A percentile compares a stretch with the other conserved stretches of the same genome.
phyloP scores from a whole-genome alignment of 75 land plant species.

The Adiantum capillusveneris region DNA sequence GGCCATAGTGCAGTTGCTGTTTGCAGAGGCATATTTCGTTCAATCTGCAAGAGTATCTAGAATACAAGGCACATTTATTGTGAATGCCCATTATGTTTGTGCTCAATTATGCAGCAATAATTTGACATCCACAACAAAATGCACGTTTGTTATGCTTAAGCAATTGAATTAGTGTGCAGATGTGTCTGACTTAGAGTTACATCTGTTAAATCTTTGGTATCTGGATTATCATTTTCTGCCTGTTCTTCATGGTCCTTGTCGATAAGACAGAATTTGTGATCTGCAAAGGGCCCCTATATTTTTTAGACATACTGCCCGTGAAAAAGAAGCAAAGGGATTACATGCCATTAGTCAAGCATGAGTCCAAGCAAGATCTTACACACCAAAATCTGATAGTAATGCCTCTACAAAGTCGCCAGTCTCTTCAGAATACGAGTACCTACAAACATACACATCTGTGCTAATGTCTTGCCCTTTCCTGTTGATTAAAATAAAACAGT shows the following conservation, averaged over 20 bases:
- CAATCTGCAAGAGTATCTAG: not conserved
- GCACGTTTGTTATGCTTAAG: no score
- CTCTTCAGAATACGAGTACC: constrained; percentile 5
- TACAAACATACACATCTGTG: not conserved
- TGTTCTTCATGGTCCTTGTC: no score
- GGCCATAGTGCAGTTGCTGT: not conserved
- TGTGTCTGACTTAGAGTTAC: no score
- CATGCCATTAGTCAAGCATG: not conserved
- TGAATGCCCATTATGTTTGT: no score
- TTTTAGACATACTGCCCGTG: not conserved
- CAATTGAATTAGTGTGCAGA: no score
- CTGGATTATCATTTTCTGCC: no score
- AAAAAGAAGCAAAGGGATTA: not conserved
- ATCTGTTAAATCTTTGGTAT: no score
- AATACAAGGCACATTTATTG: no score
- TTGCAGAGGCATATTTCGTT: not conserved
- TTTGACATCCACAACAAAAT: no score
- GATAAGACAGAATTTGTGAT: no score
- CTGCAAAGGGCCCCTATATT: not conserved
- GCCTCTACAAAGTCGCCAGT: not conserved
- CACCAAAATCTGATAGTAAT: not conserved
- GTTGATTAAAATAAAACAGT: not conserved
- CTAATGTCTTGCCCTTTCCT: not conserved
- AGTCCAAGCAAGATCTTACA: not conserved
- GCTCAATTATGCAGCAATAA: no score